A percentile compares a stretch with the other conserved stretches of the same genome.
Evolutionary conservation across 176 grass and related monocot species (phyloP).

Genomic region (Aegilops longissima): DNA sequence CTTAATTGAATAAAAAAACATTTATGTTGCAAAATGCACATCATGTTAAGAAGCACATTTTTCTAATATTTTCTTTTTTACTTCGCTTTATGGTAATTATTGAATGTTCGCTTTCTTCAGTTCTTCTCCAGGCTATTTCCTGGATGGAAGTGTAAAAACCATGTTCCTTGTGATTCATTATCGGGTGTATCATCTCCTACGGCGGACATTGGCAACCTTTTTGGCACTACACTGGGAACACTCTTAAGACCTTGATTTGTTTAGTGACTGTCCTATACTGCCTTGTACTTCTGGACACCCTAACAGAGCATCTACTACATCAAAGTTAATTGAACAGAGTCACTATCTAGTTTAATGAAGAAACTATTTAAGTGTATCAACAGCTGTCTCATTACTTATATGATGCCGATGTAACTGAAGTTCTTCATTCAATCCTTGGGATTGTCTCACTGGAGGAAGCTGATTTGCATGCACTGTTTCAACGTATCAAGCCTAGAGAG

Average conservation of each 20-base stretch:
- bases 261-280: conserved; percentile 87
- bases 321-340: conserved; percentile 79
- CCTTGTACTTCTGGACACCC: conserved; percentile 80
- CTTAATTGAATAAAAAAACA: no score
- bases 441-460: conserved; percentile 26
- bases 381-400: no score
- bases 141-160: conserved; percentile 76
- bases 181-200: conserved; percentile 50
- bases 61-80: not conserved
- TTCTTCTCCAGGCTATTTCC: conserved; percentile 81
- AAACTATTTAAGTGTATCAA: conserved; percentile 40
- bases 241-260: conserved; percentile 73
- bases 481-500: conserved; percentile 61
- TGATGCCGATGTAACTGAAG: no score
- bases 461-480: conserved; percentile 46
- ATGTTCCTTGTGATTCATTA: conserved; percentile 71
- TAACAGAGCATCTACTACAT: conserved; percentile 56
- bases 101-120: conserved; percentile 59
- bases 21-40: not conserved
- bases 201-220: conserved; percentile 68
- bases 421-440: no score
- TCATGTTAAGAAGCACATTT: not conserved
- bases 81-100: conserved; percentile 34
- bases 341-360: conserved; percentile 61
- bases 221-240: conserved; percentile 65